phyloP scores from a whole-genome alignment of 2,329 filamentous ascomycete genomes.

The Akanthomyces muscarius region DNA sequence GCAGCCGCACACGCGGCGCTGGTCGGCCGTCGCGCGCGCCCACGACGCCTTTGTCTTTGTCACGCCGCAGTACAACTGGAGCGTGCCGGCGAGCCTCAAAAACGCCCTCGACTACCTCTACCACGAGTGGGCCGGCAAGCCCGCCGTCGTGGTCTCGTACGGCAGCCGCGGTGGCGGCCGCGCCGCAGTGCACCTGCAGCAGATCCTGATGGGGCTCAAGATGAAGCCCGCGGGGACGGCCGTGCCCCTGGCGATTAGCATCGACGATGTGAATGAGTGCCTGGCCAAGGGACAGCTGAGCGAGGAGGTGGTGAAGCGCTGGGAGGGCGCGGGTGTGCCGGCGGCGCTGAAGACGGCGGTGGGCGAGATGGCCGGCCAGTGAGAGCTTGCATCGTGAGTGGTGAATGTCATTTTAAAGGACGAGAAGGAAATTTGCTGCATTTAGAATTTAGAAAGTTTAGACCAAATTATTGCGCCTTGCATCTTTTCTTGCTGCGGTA shows the following conservation, averaged over 20 bases:
- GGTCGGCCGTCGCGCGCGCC: conserved; percentile 40
- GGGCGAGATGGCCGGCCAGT: neutral
- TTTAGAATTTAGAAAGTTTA: too few species aligned
- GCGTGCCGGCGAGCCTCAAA: conserved; percentile 51
- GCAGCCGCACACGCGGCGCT: conserved; percentile 40
- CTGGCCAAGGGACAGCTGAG: neutral
- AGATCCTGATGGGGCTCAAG: conserved; percentile 21
- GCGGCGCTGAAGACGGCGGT: neutral
- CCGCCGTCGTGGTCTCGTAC: conserved; percentile 50
- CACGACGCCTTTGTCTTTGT: conserved; percentile 48
- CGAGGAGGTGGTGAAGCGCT: neutral
- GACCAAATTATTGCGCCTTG: too few species aligned
- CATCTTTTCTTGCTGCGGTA: too few species aligned
- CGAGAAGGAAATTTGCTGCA: too few species aligned
- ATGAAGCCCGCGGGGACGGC: conserved; percentile 6
- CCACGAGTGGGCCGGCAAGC: conserved; percentile 55
- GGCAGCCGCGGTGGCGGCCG: conserved; percentile 41
- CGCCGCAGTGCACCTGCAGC: conserved; percentile 19
- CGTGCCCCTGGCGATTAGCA: neutral
- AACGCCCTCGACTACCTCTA: conserved; percentile 61
- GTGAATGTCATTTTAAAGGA: neutral
- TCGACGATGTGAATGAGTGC: neutral
- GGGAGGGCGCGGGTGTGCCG: neutral
- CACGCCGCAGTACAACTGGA: conserved; percentile 54
- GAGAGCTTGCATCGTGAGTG: neutral